Evolutionary conservation across 2,329 filamentous ascomycete genomes (phyloP).

Genomic region (Berkeleyomyces basicola): DNA sequence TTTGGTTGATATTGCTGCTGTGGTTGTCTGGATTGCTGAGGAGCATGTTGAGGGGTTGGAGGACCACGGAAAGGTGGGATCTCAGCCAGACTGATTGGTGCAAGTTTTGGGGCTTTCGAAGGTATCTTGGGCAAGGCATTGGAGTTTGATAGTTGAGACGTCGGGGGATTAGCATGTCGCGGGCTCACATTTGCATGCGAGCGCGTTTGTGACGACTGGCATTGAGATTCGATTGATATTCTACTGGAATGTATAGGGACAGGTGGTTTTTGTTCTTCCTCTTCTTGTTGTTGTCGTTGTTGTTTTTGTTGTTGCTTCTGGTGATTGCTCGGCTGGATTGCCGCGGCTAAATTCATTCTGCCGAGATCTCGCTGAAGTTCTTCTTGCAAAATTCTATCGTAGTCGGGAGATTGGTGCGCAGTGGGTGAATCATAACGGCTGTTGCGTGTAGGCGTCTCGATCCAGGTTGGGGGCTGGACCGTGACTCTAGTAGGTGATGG

Average conservation of each 20-base stretch:
- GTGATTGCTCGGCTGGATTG: conserved; percentile 17
- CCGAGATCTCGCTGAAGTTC: conserved; percentile 48
- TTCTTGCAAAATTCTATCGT: conserved; percentile 42
- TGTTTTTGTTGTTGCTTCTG: background rate
- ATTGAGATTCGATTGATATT: conserved; percentile 3
- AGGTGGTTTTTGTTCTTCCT: conserved; percentile 7
- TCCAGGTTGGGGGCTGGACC: conserved; percentile 28
- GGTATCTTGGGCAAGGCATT: background rate
- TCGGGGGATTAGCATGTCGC: background rate
- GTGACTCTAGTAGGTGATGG: conserved; percentile 43
- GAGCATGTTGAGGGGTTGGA: conserved; percentile 18
- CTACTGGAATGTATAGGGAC: conserved; percentile 9
- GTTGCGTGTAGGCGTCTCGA: conserved; percentile 11
- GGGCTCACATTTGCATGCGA: background rate
- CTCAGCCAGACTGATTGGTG: conserved; percentile 31
- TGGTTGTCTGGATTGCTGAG: conserved; percentile 14
- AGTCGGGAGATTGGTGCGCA: conserved; percentile 34
- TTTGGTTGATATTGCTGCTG: conserved; percentile 2
- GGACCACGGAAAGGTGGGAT: conserved; percentile 37
- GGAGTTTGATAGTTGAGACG: background rate
- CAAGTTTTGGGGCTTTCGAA: conserved; percentile 18
- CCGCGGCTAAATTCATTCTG: conserved; percentile 33
- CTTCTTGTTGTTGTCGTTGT: conserved; percentile 12
- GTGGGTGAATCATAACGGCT: background rate
- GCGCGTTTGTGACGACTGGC: background rate